These are phyloP conservation scores for Graphilbum fragrans DNA, from an alignment of 2,329 filamentous ascomycete species.

Conservation along the genomic window DNA sequence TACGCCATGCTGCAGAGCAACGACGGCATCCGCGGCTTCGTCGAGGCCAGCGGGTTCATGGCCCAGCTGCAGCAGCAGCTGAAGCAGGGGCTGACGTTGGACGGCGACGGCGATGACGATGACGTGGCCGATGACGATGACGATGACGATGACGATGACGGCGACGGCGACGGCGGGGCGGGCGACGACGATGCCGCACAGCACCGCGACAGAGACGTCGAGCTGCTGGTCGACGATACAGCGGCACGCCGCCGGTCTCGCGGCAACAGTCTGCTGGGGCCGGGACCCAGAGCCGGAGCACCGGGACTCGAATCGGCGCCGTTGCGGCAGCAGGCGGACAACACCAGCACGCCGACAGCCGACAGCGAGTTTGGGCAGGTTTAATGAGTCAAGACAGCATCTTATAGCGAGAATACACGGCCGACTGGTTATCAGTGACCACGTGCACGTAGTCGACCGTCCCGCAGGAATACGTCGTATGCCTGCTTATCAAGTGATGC, in stretches of 20 bases:
- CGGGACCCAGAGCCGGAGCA: slow-evolving; percentile 11
- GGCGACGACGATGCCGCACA: slow-evolving; percentile 11
- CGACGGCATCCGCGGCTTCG: slow-evolving; percentile 39
- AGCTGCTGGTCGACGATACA: slow-evolving; percentile 33
- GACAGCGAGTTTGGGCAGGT: slow-evolving; percentile 8
- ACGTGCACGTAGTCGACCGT: too few species aligned
- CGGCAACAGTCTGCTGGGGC: slow-evolving; percentile 41
- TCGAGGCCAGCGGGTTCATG: slow-evolving; percentile 38
- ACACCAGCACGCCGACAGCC: background rate
- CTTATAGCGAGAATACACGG: too few species aligned
- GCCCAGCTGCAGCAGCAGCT: slow-evolving; percentile 36
- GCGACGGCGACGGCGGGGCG: slow-evolving; percentile 2
- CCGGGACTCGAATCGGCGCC: slow-evolving; percentile 20
- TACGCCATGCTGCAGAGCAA: slow-evolving; percentile 38
- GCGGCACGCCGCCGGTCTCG: slow-evolving; percentile 39
- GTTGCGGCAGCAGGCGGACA: slow-evolving; percentile 7
- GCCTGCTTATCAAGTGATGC: too few species aligned
- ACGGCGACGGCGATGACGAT: slow-evolving; percentile 1
- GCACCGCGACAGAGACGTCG: slow-evolving; percentile 17
- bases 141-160: slow-evolving; percentile 12
- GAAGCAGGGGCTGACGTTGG: slow-evolving; percentile 30
- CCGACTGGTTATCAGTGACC: too few species aligned
- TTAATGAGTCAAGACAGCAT: too few species aligned
- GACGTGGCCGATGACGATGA: slow-evolving; percentile 8
- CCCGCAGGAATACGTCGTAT: too few species aligned